Conservation (phyloP, 495 filamentous ascomycete genomes). For the Trichoderma reesei region DNA sequence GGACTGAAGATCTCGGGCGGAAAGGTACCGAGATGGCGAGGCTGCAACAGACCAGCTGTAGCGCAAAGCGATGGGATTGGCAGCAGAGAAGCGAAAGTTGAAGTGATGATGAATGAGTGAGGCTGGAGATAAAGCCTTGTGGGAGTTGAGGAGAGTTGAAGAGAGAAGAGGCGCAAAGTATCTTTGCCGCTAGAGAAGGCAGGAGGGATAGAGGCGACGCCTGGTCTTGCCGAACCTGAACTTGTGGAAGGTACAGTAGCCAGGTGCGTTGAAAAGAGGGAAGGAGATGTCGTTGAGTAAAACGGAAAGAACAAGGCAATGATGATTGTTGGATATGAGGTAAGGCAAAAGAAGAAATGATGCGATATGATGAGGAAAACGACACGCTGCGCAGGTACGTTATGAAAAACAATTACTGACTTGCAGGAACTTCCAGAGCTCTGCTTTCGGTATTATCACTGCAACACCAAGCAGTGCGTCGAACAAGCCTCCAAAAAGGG, state of each 20-base stretch:
- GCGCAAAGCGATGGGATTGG: neutral
- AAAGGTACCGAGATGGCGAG: neutral
- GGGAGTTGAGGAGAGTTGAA: neutral
- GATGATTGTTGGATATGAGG: constrained; percentile 13
- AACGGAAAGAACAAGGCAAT: constrained; percentile 14
- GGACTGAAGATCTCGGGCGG: neutral
- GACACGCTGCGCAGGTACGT: neutral
- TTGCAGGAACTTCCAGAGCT: constrained; percentile 45
- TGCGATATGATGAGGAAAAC: constrained; percentile 15
- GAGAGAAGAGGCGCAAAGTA: neutral
- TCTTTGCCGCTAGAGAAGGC: constrained; percentile 1
- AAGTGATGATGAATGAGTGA: neutral
- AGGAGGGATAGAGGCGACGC: neutral
- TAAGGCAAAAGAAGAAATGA: constrained; percentile 13
- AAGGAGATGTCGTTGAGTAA: neutral
- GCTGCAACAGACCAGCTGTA: constrained; percentile 3
- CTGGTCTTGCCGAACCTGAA: constrained; percentile 1
- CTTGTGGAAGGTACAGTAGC: neutral
- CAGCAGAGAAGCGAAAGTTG: neutral
- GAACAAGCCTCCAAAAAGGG: constrained; percentile 23
- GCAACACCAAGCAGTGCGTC: constrained; percentile 15
- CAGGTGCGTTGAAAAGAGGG: neutral
- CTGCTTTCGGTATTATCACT: constrained; percentile 24
- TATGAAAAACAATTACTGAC: constrained; percentile 13
- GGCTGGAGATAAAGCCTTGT: neutral